phyloP scores from a whole-genome alignment of 2,329 filamentous ascomycete genomes.

The Colletotrichum zoysiae region DNA sequence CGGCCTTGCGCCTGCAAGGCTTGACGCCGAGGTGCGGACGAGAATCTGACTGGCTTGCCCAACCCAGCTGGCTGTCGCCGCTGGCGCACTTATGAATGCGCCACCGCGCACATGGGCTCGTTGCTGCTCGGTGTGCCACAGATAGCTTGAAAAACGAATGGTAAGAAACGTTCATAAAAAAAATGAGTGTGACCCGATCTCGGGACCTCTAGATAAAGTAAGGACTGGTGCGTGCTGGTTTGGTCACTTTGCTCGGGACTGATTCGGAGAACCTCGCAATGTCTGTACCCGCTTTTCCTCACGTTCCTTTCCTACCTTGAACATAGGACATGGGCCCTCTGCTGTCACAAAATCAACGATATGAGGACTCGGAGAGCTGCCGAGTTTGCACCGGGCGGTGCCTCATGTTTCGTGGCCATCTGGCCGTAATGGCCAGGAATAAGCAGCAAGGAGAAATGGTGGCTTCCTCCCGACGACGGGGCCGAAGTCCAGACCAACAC shows the following conservation, averaged over 20 bases:
- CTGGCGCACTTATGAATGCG: conserved; percentile 17
- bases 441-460: conserved; percentile 23
- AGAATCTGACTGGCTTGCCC: conserved; percentile 29
- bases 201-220: conserved; percentile 3
- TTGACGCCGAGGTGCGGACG: conserved; percentile 18
- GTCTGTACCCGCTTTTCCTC: conserved; percentile 33
- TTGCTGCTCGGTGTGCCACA: neutral
- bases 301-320: conserved; percentile 11
- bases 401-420: neutral
- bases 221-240: conserved; percentile 27
- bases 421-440: conserved; percentile 15
- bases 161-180: neutral
- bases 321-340: conserved; percentile 36
- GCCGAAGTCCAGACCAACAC: conserved; percentile 20
- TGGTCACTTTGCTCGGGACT: conserved; percentile 23
- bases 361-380: neutral
- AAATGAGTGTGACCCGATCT: conserved; percentile 2
- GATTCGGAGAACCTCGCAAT: conserved; percentile 39
- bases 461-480: conserved; percentile 8
- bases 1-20: conserved; percentile 30
- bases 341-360: conserved; percentile 24
- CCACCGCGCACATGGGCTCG: neutral
- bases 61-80: conserved; percentile 30
- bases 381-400: neutral
- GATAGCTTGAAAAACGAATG: neutral